Evolutionary conservation across 1,284 basidiomycete genomes (phyloP), one percentile per base, ranked within the genome.

Genomic region (Irpex rosettiformis): DNA sequence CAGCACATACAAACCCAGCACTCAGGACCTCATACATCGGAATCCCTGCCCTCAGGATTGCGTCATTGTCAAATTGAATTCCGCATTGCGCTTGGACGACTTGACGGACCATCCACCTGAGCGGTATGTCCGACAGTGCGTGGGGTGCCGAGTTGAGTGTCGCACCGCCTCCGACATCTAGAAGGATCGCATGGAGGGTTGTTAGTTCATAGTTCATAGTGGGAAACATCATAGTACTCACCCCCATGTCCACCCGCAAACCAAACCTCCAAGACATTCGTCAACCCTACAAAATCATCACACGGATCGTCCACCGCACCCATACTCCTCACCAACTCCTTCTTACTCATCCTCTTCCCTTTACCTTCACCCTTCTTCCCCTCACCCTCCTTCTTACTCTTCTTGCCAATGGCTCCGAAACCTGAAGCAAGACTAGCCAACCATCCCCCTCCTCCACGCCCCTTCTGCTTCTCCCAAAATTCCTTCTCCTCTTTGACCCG

Each of bases 51-150:
- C 66, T 66, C 16, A 25, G 62, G 52, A 85, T 74, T 27, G 68
- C 75, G 1, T 69, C 67, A 6, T 65, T 58, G 60, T 85, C 79
- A 62, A 87, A 88, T 27, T 72, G 61, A 30, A 89, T 76, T 2
- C 80, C 81, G 63, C 82, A 84, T 22, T 77, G 70, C 4, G 79
- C 70, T 2, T 63, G 63, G 5, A 77, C 72, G 58, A 79, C 72
- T 61, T 85, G 76, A 58, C 81, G 80, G 48, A 91, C 77, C 89
- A 91, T 91, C 88, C 88, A 91, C 27, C 81, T 82, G 25, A 91
- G 73, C n/a, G 84, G 70, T 62, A 89, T 84, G 60, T 87, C 77
- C 0, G 82, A 73, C 4, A 91, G 77, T 27, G 71, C 73, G 56
- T 78, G 68, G 8, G 63, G 24, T 2, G 73, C 74, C 3, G 66